These are phyloP conservation scores for Aspergillus hiratsukae DNA, from an alignment of 2,329 filamentous ascomycete species.

Conservation along the genomic window DNA sequence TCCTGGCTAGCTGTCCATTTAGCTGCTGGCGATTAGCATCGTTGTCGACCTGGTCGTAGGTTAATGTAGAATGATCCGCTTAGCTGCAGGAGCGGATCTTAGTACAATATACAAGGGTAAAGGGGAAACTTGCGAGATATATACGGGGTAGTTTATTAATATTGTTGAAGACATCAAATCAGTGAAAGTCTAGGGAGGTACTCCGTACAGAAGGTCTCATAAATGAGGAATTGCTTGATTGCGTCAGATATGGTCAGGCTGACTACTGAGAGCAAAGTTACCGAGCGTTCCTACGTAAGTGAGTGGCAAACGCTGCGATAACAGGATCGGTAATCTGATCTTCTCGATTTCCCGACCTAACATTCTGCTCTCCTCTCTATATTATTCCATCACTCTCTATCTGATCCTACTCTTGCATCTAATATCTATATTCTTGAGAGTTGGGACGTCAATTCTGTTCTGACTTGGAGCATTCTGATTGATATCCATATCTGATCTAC, in stretches of 20 bases:
- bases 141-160: background rate
- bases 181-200: no score
- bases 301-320: slow-evolving; percentile 2
- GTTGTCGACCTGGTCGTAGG: background rate
- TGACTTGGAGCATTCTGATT: slow-evolving; percentile 1
- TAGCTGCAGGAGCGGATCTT: slow-evolving; percentile 14
- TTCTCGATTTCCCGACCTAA: background rate
- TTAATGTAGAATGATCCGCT: slow-evolving; percentile 8
- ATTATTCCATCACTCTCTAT: background rate
- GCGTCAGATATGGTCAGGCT: background rate
- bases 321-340: background rate
- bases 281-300: slow-evolving; percentile 5
- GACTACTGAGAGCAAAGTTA: slow-evolving; percentile 10
- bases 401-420: background rate
- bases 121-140: background rate
- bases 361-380: background rate
- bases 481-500: background rate
- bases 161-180: background rate
- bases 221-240: background rate
- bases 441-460: background rate
- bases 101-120: background rate
- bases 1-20: background rate
- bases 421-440: background rate
- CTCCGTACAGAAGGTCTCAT: background rate
- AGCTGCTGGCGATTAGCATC: background rate